These are phyloP conservation scores for Solanum appendiculatum DNA, from an alignment of 257 asterid genomes.

Conservation along the genomic window DNA sequence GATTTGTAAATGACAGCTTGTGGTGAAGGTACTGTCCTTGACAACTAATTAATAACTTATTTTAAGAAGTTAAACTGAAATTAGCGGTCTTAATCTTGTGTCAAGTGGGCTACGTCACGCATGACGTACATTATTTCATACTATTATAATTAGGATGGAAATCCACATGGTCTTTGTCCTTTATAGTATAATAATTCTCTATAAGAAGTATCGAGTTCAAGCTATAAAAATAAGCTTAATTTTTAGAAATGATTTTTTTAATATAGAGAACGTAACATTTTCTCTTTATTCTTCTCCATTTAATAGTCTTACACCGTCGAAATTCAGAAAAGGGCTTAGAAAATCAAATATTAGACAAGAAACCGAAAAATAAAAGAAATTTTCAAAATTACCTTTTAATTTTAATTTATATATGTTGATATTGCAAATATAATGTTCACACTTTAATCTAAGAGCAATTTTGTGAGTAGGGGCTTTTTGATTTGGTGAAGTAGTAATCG, in stretches of 20 bases:
- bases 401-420: too few relatives aligned
- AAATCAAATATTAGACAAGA: too few relatives aligned
- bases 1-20: neutral
- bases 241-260: too few relatives aligned
- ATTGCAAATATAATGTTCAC: too few relatives aligned
- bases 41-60: neutral
- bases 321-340: too few relatives aligned
- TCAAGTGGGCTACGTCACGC: neutral
- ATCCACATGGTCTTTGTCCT: neutral
- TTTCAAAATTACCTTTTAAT: neutral
- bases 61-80: neutral
- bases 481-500: neutral
- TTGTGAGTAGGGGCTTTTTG: too few relatives aligned
- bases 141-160: neutral
- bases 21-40: neutral
- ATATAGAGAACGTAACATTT: neutral
- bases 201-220: neutral
- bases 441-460: too few relatives aligned
- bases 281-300: too few relatives aligned
- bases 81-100: neutral
- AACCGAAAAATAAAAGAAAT: too few relatives aligned
- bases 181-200: neutral
- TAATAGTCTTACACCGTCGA: too few relatives aligned
- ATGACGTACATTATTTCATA: neutral
- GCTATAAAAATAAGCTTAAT: too few relatives aligned